A percentile compares a stretch with the other conserved stretches of the same genome.
Evolutionary conservation across 164 flowering plant genomes (phyloP).

Genomic region (Vitis rupestris): DNA sequence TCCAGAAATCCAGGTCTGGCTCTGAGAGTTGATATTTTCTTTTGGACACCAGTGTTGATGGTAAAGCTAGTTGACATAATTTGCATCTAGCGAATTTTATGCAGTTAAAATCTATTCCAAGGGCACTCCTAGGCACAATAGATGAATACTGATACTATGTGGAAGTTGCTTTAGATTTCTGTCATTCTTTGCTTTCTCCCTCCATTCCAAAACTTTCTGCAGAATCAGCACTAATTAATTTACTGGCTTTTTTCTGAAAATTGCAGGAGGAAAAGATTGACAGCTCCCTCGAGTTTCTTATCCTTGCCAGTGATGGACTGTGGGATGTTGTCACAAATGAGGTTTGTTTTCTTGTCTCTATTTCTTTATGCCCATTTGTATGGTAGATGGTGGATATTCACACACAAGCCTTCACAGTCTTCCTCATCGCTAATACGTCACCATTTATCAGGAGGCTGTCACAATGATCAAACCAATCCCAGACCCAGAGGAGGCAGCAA

Average conservation of each 20-base stretch:
- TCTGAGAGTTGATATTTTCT: background rate
- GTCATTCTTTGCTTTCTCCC: background rate
- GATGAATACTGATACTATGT: too few relatives aligned
- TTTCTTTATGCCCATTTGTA: background rate
- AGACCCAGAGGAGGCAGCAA: slow-evolving; percentile 83
- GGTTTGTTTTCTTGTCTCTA: slow-evolving; percentile 34
- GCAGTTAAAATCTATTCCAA: background rate
- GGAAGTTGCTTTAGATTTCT: background rate
- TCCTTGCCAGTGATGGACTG: slow-evolving; percentile 94
- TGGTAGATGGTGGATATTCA: background rate
- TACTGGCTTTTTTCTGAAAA: slow-evolving; percentile 11
- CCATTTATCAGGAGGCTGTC: slow-evolving; percentile 73
- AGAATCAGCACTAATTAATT: background rate
- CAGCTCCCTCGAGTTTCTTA: slow-evolving; percentile 88
- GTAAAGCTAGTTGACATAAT: background rate
- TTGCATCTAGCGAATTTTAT: background rate
- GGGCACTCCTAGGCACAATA: too few relatives aligned
- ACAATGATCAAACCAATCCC: slow-evolving; percentile 67
- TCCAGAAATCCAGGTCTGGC: slow-evolving; percentile 88
- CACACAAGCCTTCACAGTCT: background rate
- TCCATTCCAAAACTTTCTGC: background rate
- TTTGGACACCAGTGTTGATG: background rate
- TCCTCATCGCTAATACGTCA: background rate
- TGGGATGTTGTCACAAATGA: slow-evolving; percentile 97
- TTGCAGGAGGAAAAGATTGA: slow-evolving; percentile 85